phyloP scores from a whole-genome alignment of 2,329 filamentous ascomycete species.

The Massarina eburnea region DNA sequence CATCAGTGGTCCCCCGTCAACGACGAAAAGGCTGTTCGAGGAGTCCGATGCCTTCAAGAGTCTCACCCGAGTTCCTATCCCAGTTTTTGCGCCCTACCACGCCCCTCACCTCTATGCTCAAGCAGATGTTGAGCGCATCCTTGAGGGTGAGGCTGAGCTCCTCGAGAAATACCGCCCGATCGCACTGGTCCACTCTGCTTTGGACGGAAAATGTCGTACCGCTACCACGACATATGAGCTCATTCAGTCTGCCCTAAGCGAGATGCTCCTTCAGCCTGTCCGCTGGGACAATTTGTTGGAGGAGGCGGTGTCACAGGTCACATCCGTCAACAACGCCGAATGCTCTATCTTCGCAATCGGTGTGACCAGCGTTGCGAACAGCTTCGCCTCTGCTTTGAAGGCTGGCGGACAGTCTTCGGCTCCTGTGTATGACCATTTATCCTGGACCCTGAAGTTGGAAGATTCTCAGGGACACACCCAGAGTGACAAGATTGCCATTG shows the following conservation, averaged over 20 bases:
- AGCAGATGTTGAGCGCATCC: conserved; percentile 55
- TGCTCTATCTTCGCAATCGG: conserved; percentile 54
- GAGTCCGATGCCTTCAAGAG: conserved; percentile 52
- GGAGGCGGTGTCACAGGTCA: conserved; percentile 51
- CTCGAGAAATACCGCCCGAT: conserved; percentile 47
- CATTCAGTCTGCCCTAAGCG: conserved; percentile 45
- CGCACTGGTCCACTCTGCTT: conserved; percentile 51
- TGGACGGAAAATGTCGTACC: conserved; percentile 49
- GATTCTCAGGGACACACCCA: conserved; percentile 48
- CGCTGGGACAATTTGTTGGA: conserved; percentile 54
- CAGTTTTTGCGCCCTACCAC: conserved; percentile 62
- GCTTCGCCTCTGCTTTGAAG: conserved; percentile 57
- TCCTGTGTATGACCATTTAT: conserved; percentile 47
- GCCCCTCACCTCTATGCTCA: conserved; percentile 57
- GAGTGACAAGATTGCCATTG: conserved; percentile 76
- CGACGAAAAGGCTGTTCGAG: conserved; percentile 54
- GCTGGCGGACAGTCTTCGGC: conserved; percentile 51
- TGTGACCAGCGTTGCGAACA: conserved; percentile 57
- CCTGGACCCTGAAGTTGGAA: conserved; percentile 43
- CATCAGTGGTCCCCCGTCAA: conserved; percentile 60
- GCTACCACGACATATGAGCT: conserved; percentile 51
- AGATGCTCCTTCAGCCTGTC: conserved; percentile 51
- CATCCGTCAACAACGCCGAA: conserved; percentile 41
- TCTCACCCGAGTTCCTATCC: conserved; percentile 55
- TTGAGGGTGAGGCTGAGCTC: conserved; percentile 44